Evolutionary conservation across 495 filamentous ascomycete genomes (phyloP), one percentile per base, ranked within the genome.

Genomic region (Lepraria neglecta): DNA sequence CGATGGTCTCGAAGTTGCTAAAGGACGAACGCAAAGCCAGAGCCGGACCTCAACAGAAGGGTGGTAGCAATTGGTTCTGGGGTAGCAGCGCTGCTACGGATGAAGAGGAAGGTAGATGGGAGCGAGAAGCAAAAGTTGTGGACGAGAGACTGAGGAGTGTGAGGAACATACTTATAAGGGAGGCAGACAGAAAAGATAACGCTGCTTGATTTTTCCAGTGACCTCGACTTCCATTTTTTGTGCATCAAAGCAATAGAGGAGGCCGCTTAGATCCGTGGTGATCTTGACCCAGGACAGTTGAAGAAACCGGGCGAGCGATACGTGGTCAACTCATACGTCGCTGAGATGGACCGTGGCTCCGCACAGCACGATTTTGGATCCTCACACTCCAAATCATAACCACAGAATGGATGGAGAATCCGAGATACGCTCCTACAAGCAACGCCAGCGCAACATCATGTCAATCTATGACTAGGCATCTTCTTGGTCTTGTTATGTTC

Each of bases 1-100:
- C 71, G 12, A 95, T 95, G 90, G 82, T 88, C 0, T 69, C 73
- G 15, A 65, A 75, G 17, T 76, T 91, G 44, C 77, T 83, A 31
- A 71, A 73, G 53, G 83, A 85, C 24, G 76, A 82, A 62, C 48
- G 40, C 38, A 66, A 74, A 55, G 77, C 78, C 75, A 51, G 33
- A 54, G 40, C 38, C 7, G 24, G 70, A 74, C 64, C 71, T 64
- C 45, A 67, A 56, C 72, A 74, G 64, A 75, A 67, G 53, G 69
- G 66, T 4, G 69, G 58, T 71, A 72, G 61, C 62, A 75, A 79
- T 44, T 78, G 83, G 63, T 76, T 83, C 53, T 83, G 80, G 70
- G 75, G 80, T 19, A 66, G 9, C 7, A 61, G n/a, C 17, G 35
- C 46, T 9, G 4, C 35, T 28, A 43, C 17, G n/a, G 46, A 19